Conservation (phyloP, 139 green algal genomes). For the Prasinococcaceae sp. region DNA sequence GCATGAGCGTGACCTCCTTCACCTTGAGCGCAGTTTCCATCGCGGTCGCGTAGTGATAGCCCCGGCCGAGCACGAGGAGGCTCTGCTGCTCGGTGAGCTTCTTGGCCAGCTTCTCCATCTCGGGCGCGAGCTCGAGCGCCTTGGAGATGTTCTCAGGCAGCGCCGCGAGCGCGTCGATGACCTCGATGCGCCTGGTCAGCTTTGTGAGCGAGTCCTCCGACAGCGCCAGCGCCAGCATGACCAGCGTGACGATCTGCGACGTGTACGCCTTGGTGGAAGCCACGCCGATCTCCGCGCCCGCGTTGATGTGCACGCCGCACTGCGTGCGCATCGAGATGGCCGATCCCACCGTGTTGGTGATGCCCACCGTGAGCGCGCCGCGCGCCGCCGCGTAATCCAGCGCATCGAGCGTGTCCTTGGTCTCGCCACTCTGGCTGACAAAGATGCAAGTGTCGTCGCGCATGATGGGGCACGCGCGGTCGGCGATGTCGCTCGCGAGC, state of each 20-base stretch:
- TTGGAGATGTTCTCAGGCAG: slow-evolving; percentile 45
- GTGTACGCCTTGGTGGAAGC: slow-evolving; percentile 89
- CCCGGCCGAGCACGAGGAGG: slow-evolving; percentile 79
- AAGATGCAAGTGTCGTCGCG: slow-evolving; percentile 89
- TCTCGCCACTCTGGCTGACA: slow-evolving; percentile 84
- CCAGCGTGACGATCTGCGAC: slow-evolving; percentile 73
- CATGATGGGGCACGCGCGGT: slow-evolving; percentile 70
- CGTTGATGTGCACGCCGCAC: slow-evolving; percentile 92
- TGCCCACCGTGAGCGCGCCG: slow-evolving; percentile 85
- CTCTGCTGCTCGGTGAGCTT: slow-evolving; percentile 55
- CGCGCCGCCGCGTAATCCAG: slow-evolving; percentile 28
- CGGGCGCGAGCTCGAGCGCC: slow-evolving; percentile 49
- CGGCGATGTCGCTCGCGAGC: slow-evolving; percentile 82
- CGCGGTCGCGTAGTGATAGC: slow-evolving; percentile 91
- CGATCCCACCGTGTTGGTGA: slow-evolving; percentile 93
- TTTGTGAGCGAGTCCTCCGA: slow-evolving; percentile 72
- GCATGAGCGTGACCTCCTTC: slow-evolving; percentile 87
- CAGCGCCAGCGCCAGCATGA: slow-evolving; percentile 82
- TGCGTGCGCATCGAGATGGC: slow-evolving; percentile 75
- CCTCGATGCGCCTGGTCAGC: slow-evolving; percentile 42
- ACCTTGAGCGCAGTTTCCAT: slow-evolving; percentile 55
- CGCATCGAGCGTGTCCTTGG: slow-evolving; percentile 78
- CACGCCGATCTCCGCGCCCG: slow-evolving; percentile 91
- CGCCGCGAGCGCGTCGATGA: slow-evolving; percentile 65
- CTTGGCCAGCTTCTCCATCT: slow-evolving; percentile 63